Evolutionary conservation across 768 basidiomycete genomes (phyloP), one percentile per base, ranked within the genome.

Genomic region (Myochromella boudieri): DNA sequence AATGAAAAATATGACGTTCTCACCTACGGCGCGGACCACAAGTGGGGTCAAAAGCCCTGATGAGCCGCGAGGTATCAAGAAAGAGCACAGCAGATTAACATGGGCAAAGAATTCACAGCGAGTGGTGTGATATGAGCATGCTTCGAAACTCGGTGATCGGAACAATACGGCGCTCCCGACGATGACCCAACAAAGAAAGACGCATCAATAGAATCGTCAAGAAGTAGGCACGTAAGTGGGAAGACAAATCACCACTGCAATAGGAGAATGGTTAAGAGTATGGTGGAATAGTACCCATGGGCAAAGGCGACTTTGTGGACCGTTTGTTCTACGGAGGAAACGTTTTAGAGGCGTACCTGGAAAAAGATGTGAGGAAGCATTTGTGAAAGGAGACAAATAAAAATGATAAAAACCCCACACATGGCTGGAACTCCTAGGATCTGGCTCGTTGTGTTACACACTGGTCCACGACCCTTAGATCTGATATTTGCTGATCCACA

Each of bases 381-480:
- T 54, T 60, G 56, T 55, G 55, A 58, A 60, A 53, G 53, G 55
- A 64, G 58, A 65, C 61, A 66, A 71, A 73, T 68, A 68, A 71
- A 34, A 70, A 55, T 53, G 49, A 58, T 53, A 69, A 70, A 6
- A 67, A 59, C 67, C 65, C 69, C 66, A 68, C 70, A 68, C 66
- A 65, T 66, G 65, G 60, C 57, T 63, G 46, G 39, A 67, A 66
- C 65, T 71, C 70, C 70, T 71, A 71, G 70, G 68, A 68, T 68
- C 64, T 70, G 65, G 65, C 59, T 60, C 59, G 54, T 51, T 41
- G 40, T 54, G 47, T 62, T 68, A 70, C 68, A 71, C 78, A 78
- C 74, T 72, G 59, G 49, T 45, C 56, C 52, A 65, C 74, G 81
- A 82, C 81, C 81, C 81, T 82, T 80, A 82, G 80, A 82, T 82